phyloP scores from a whole-genome alignment of 2,329 filamentous ascomycete genomes.

The Colletotrichum sp. region DNA sequence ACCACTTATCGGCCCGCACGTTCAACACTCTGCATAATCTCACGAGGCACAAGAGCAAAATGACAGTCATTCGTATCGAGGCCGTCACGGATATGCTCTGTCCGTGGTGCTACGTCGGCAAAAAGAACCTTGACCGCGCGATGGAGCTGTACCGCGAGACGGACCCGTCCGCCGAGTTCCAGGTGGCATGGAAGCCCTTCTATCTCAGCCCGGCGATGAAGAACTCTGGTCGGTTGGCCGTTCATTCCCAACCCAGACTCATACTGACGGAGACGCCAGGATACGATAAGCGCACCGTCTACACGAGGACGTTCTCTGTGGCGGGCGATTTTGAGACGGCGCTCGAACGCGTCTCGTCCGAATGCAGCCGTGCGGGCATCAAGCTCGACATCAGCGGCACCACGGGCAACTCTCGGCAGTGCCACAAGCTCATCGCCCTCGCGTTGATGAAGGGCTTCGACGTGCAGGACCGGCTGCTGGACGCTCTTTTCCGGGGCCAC shows the following conservation, averaged over 20 bases:
- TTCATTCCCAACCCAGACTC: background rate
- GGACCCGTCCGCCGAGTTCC: slow-evolving; percentile 49
- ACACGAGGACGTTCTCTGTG: slow-evolving; percentile 22
- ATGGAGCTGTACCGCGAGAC: slow-evolving; percentile 42
- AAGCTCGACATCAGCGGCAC: slow-evolving; percentile 38
- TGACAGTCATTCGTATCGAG: slow-evolving; percentile 43
- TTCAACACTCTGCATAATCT: background rate
- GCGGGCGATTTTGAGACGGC: slow-evolving; percentile 26
- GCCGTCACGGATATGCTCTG: slow-evolving; percentile 55
- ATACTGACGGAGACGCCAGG: slow-evolving; percentile 15
- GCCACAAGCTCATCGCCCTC: slow-evolving; percentile 52
- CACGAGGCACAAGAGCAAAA: background rate
- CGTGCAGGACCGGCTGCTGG: slow-evolving; percentile 43
- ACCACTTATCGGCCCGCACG: background rate
- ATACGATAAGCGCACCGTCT: slow-evolving; percentile 41
- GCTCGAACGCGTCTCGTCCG: slow-evolving; percentile 32
- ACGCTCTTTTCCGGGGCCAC: slow-evolving; percentile 44
- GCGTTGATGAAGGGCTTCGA: slow-evolving; percentile 31
- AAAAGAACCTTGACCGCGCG: slow-evolving; percentile 49
- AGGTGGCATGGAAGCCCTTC: slow-evolving; percentile 51
- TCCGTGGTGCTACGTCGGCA: slow-evolving; percentile 56
- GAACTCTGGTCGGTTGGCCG: slow-evolving; percentile 23
- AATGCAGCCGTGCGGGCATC: slow-evolving; percentile 40
- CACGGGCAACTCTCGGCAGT: slow-evolving; percentile 48
- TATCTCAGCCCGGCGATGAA: slow-evolving; percentile 44